phyloP scores from a whole-genome alignment of 2,329 filamentous ascomycete genomes.

The Pseudonectria foliicola region DNA sequence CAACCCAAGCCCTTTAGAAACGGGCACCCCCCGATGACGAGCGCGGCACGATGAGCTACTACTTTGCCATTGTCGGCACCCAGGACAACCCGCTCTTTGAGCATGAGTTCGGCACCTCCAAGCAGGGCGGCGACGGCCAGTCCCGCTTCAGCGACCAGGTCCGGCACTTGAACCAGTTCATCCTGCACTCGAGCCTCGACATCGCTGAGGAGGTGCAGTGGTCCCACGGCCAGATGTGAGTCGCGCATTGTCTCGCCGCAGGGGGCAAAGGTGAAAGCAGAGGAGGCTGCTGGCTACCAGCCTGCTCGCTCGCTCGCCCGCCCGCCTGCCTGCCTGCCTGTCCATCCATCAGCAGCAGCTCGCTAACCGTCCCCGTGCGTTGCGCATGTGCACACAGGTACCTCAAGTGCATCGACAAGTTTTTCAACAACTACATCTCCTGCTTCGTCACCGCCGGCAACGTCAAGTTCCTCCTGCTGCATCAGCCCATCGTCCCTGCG shows the following conservation, averaged over 20 bases:
- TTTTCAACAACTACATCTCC: conserved; percentile 91
- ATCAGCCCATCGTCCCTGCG: conserved; percentile 58
- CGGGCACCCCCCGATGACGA: conserved; percentile 21
- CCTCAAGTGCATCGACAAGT: conserved; percentile 92
- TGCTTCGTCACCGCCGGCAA: conserved; percentile 92
- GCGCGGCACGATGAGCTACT: conserved; percentile 75
- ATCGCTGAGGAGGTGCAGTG: conserved; percentile 96
- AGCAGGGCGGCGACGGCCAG: conserved; percentile 88
- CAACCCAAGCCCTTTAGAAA: too few species aligned
- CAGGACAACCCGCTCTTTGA: conserved; percentile 96
- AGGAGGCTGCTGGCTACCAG: too few species aligned
- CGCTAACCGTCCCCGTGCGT: conserved; percentile 4
- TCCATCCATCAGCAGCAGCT: background rate
- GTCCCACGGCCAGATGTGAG: conserved; percentile 75
- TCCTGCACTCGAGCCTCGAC: conserved; percentile 88
- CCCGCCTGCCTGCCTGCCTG: too few species aligned
- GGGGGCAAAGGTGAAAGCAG: background rate
- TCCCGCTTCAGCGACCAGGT: conserved; percentile 83
- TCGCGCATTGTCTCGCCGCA: conserved; percentile 3
- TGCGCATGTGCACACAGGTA: conserved; percentile 54
- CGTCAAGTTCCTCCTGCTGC: conserved; percentile 88
- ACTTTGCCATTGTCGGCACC: conserved; percentile 93
- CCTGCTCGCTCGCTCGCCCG: too few species aligned
- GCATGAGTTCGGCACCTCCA: conserved; percentile 93
- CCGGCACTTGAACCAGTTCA: conserved; percentile 93